Base-by-base conservation (phyloP, 306 rosid species). In the Prunus dulcis region DNA sequence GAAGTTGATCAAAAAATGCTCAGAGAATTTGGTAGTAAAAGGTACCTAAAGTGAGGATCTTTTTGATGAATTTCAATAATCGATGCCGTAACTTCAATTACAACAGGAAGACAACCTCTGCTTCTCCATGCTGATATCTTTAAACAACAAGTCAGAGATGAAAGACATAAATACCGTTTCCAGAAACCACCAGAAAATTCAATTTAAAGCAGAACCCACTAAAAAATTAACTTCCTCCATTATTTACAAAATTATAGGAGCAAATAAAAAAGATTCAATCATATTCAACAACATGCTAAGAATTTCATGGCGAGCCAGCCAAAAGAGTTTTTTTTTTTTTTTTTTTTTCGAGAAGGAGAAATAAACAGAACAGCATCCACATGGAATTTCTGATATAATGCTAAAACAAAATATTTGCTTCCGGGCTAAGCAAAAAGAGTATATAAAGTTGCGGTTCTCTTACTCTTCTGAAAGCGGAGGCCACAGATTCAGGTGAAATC, bases 51-150 rank as follows among this genome's bases (percentile, higher is more conserved):
- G 72, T 19, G 80, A 6, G 96, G 93, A 58, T 95, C 98, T 41
- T 65, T 81, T 55, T 22, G 89, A 41, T 88, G 99, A 84, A 86
- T 84, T 82, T 93, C 93, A 28, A 96, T 70, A 10, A 92, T 87
- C 1, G 93, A 84, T 53, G 97, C 91, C 0, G 99, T 87, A 61
- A 89, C 88, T 56, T 92, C 94, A 15, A 96, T 75, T 9, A 79
- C 79, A 79, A 85, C 90, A 3, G 99, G 99, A 78, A 96, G 76
- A 15, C 90, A 87, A 65, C 98, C 98, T 66, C 97, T 88, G 83
- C 94, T 93, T 74, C 89, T 83, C 98, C 99, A 96, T 14, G 93
- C 69, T 1, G 93, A 84, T 55, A 96, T 82, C 99, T 96, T 86
- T 51, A 81, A 67, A 20, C 14, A 57, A 67, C 27, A 69, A 78